Conservation (phyloP, 495 filamentous ascomycete genomes). For the Poronia punctata region DNA sequence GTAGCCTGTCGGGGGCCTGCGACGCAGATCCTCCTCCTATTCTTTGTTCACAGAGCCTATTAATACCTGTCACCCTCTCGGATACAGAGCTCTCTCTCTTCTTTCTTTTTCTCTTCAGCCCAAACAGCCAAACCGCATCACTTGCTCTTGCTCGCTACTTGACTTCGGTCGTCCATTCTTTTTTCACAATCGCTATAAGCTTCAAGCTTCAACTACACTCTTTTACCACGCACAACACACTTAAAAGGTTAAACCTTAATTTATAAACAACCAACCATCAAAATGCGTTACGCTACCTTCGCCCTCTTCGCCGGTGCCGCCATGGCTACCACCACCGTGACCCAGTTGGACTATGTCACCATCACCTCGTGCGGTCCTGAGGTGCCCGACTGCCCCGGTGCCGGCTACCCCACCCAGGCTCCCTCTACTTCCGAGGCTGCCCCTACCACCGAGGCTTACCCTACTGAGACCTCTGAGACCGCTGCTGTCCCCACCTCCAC, state of each 20-base stretch:
- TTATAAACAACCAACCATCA: slow-evolving; percentile 32
- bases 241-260: slow-evolving; percentile 22
- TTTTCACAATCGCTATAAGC: slow-evolving; percentile 32
- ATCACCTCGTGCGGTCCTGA: slow-evolving; percentile 47
- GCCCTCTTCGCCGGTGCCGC: slow-evolving; percentile 46
- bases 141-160: slow-evolving; percentile 39
- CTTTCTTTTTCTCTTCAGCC: slow-evolving; percentile 36
- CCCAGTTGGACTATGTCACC: slow-evolving; percentile 49
- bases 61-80: slow-evolving; percentile 34
- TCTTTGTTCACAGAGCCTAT: slow-evolving; percentile 29
- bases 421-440: slow-evolving; percentile 18
- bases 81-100: slow-evolving; percentile 14
- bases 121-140: slow-evolving; percentile 45
- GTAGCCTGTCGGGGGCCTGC: slow-evolving; percentile 6
- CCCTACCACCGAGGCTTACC: slow-evolving; percentile 5
- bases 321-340: slow-evolving; percentile 45
- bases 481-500: not conserved
- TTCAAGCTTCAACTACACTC: slow-evolving; percentile 35
- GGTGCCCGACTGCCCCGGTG: slow-evolving; percentile 46
- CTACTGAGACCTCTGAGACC: not conserved
- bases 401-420: slow-evolving; percentile 13
- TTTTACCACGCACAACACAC: no score
- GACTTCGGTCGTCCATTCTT: slow-evolving; percentile 60
- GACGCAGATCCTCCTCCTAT: slow-evolving; percentile 23
- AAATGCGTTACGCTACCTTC: slow-evolving; percentile 48